phyloP scores from a whole-genome alignment of 2,329 filamentous ascomycete species.

The Metarhizium rileyi region DNA sequence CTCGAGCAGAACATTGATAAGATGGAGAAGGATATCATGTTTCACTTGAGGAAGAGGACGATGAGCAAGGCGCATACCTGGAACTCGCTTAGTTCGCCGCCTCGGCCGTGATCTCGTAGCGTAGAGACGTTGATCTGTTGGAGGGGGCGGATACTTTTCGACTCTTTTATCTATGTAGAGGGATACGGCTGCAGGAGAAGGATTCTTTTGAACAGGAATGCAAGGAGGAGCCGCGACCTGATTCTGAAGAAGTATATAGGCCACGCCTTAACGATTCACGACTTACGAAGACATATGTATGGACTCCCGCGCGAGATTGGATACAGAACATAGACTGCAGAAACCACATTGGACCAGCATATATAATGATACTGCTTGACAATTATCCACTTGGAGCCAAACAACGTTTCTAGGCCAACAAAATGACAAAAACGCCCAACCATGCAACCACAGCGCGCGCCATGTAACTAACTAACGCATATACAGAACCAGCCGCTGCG shows the following conservation, averaged over 20 bases:
- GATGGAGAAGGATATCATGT: conserved; percentile 49
- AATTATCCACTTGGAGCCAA: background rate
- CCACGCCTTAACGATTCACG: conserved; percentile 4
- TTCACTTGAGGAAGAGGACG: conserved; percentile 44
- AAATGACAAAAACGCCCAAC: background rate
- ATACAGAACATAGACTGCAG: background rate
- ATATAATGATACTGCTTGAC: too few species aligned
- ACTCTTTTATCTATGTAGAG: background rate
- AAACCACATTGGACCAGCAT: background rate
- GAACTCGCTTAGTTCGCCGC: conserved; percentile 29
- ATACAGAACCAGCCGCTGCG: background rate
- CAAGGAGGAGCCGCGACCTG: too few species aligned
- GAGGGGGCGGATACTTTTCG: background rate
- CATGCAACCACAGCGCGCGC: background rate
- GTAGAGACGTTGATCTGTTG: background rate
- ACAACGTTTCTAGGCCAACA: background rate
- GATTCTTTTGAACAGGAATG: too few species aligned
- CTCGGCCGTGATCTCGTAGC: conserved; percentile 9
- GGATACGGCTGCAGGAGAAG: background rate
- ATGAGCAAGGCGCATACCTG: conserved; percentile 47
- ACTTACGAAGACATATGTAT: conserved; percentile 2
- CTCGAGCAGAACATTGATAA: conserved; percentile 44
- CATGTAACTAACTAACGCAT: background rate
- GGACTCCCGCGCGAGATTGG: background rate
- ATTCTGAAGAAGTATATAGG: too few species aligned